Conservation (phyloP, 2,329 filamentous ascomycete species). For the Fusarium poae region DNA sequence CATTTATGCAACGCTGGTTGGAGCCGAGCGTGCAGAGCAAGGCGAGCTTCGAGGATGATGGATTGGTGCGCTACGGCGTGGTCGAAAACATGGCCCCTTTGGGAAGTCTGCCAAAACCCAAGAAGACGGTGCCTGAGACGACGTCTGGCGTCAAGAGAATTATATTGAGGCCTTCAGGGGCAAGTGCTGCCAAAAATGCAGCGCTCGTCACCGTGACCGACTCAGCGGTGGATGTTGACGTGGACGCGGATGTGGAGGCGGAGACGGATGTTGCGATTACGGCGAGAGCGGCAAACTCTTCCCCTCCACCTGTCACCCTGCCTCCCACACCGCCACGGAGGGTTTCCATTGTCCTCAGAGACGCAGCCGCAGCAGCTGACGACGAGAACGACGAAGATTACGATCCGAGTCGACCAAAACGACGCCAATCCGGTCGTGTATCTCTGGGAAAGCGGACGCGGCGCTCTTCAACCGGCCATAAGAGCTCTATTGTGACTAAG, state of each 20-base stretch:
- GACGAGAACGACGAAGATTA: conserved; percentile 61
- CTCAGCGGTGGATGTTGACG: conserved; percentile 43
- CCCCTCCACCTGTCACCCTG: conserved; percentile 42
- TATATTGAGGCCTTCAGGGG: conserved; percentile 59
- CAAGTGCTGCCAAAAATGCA: conserved; percentile 46
- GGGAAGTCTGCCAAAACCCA: conserved; percentile 76
- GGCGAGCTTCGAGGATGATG: conserved; percentile 83
- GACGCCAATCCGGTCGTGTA: conserved; percentile 53
- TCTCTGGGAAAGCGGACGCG: conserved; percentile 50
- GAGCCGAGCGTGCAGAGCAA: conserved; percentile 70
- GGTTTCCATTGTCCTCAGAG: conserved; percentile 45
- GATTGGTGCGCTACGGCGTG: conserved; percentile 79
- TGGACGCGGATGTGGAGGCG: conserved; percentile 27
- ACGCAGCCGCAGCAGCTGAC: conserved; percentile 51
- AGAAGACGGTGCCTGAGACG: conserved; percentile 53
- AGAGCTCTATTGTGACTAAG: conserved; percentile 44
- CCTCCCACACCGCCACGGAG: conserved; percentile 48
- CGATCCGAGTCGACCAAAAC: conserved; percentile 56
- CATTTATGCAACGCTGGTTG: conserved; percentile 69
- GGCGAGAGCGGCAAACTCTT: conserved; percentile 40
- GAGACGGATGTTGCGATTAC: conserved; percentile 42
- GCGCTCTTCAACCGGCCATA: conserved; percentile 43
- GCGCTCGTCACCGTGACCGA: conserved; percentile 40
- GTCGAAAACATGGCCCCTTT: conserved; percentile 87
- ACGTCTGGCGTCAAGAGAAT: conserved; percentile 58